Percentiles rank a stretch among this genome's conserved stretches.
Conservation (phyloP, 257 asterid genomes). For the Galeopsis tetrahit region DNA sequence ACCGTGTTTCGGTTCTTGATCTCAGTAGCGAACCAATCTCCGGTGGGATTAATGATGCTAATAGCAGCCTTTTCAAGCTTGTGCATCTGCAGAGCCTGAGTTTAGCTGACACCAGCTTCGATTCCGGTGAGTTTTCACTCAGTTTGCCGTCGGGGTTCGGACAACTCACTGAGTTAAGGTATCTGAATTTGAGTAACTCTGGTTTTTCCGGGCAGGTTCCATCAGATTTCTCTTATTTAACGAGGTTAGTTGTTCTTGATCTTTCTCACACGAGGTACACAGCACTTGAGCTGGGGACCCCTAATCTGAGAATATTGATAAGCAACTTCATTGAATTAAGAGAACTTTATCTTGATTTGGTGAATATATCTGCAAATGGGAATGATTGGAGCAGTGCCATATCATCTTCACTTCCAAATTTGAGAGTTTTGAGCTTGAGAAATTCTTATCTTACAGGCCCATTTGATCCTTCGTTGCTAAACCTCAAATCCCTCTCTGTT, state of each 20-base stretch:
- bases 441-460: constrained; percentile 47
- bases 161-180: constrained; percentile 38
- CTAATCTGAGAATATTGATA: constrained; percentile 40
- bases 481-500: constrained; percentile 47
- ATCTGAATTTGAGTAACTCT: constrained; percentile 49
- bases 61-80: constrained; percentile 43
- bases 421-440: constrained; percentile 52
- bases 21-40: constrained; percentile 54
- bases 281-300: constrained; percentile 39
- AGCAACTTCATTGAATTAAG: constrained; percentile 35
- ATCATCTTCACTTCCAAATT: constrained; percentile 45
- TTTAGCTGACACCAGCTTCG: constrained; percentile 43
- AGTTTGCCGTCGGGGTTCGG: constrained; percentile 45
- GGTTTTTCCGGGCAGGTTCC: constrained; percentile 53
- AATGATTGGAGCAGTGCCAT: constrained; percentile 48
- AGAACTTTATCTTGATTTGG: constrained; percentile 57
- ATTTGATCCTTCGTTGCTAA: constrained; percentile 37
- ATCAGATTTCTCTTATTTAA: constrained; percentile 36
- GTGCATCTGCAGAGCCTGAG: constrained; percentile 43
- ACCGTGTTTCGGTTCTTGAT: constrained; percentile 54
- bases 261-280: constrained; percentile 33
- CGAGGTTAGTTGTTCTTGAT: constrained; percentile 48
- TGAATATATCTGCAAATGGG: constrained; percentile 48
- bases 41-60: constrained; percentile 32
- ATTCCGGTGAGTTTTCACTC: constrained; percentile 27